Evolutionary conservation across 2,329 filamentous ascomycete genomes (phyloP).

Genomic region (Talaromyces sp.): DNA sequence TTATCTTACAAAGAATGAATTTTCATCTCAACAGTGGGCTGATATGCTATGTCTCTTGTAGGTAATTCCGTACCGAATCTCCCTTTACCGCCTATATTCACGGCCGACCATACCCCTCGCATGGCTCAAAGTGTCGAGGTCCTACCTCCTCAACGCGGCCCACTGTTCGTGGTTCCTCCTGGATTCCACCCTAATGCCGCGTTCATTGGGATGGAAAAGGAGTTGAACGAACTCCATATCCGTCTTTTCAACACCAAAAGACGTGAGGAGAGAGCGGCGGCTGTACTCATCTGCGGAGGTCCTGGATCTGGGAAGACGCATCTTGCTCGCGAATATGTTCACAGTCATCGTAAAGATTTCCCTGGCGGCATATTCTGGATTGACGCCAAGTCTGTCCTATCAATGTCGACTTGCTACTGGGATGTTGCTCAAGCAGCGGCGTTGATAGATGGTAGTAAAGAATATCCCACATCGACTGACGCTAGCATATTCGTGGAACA

Average conservation of each 20-base stretch:
- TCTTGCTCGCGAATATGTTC: slow-evolving; percentile 64
- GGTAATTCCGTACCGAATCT: slow-evolving; percentile 29
- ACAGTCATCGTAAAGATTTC: slow-evolving; percentile 56
- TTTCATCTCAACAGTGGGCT: slow-evolving; percentile 13
- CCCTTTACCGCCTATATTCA: slow-evolving; percentile 16
- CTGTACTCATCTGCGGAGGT: slow-evolving; percentile 61
- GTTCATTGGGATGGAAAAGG: slow-evolving; percentile 59
- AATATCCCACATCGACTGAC: slow-evolving; percentile 34
- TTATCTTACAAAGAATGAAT: slow-evolving; percentile 5
- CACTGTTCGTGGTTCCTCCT: slow-evolving; percentile 48
- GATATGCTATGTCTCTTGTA: slow-evolving; percentile 26
- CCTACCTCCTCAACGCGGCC: slow-evolving; percentile 26
- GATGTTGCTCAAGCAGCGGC: slow-evolving; percentile 60
- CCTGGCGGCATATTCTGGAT: slow-evolving; percentile 68
- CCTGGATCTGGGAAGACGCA: slow-evolving; percentile 68
- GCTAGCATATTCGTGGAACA: slow-evolving; percentile 52
- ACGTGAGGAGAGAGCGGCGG: slow-evolving; percentile 56
- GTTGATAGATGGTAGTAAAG: slow-evolving; percentile 43
- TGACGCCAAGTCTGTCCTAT: slow-evolving; percentile 57
- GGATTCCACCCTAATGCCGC: slow-evolving; percentile 61
- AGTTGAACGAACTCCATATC: slow-evolving; percentile 57
- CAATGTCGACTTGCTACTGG: slow-evolving; percentile 61
- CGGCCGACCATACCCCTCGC: slow-evolving; percentile 23
- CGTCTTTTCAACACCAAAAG: slow-evolving; percentile 58
- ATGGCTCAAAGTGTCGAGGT: slow-evolving; percentile 26